Percentiles rank a stretch among this genome's conserved stretches.
Evolutionary conservation across 2,329 filamentous ascomycete genomes (phyloP).

Genomic region (Hypoxylon sp.): DNA sequence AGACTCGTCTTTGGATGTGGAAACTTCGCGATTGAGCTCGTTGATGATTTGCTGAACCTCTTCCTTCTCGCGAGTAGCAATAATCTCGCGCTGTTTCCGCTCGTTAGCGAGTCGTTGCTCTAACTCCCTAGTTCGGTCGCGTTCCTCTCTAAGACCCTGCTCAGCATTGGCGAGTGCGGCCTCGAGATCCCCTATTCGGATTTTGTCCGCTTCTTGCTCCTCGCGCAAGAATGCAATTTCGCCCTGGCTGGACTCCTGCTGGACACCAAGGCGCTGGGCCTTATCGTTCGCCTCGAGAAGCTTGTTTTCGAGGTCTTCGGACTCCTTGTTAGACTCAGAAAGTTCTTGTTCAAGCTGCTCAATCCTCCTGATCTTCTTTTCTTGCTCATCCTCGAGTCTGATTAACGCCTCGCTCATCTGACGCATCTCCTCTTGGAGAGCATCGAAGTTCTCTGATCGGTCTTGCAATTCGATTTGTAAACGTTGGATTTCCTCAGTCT

Average conservation of each 20-base stretch:
- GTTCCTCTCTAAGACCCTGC: constrained; percentile 84
- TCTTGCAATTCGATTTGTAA: constrained; percentile 79
- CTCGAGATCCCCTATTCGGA: constrained; percentile 94
- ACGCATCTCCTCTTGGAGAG: constrained; percentile 94
- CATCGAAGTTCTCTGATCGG: constrained; percentile 86
- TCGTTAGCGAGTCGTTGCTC: constrained; percentile 83
- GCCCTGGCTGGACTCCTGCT: constrained; percentile 90
- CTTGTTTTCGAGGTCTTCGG: constrained; percentile 86
- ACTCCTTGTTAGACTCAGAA: constrained; percentile 84
- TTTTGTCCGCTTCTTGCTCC: constrained; percentile 97
- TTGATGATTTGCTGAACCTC: constrained; percentile 95
- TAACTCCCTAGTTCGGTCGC: constrained; percentile 78
- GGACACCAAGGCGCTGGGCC: constrained; percentile 86
- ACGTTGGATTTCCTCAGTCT: constrained; percentile 76
- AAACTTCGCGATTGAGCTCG: constrained; percentile 88
- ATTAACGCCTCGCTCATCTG: constrained; percentile 89
- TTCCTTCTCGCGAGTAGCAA: constrained; percentile 90
- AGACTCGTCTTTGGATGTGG: constrained; percentile 85
- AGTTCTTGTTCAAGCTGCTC: constrained; percentile 86
- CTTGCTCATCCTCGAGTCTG: constrained; percentile 88
- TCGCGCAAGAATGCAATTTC: constrained; percentile 96
- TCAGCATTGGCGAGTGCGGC: constrained; percentile 84
- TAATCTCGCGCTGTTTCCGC: constrained; percentile 85
- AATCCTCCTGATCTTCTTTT: constrained; percentile 81
- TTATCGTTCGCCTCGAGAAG: constrained; percentile 89